A percentile compares a stretch with the other conserved stretches of the same genome.
Evolutionary conservation across 371 early-diverging fungal genomes (phyloP).

Genomic region (Rhizopus microsporus): DNA sequence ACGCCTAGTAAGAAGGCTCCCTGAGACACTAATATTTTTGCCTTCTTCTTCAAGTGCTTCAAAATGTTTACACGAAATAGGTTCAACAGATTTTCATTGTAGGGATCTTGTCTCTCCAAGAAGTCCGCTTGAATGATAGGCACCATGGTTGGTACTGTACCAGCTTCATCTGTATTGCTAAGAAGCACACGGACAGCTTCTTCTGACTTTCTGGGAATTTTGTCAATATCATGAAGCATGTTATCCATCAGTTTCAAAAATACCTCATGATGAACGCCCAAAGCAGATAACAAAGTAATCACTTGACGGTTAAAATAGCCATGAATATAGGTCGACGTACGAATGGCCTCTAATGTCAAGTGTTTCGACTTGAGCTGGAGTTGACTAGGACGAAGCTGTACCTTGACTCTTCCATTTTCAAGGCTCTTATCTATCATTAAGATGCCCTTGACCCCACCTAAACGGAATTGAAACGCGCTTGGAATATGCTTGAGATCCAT

Average conservation of each 20-base stretch:
- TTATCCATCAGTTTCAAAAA: slow-evolving; percentile 52
- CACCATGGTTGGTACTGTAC: slow-evolving; percentile 50
- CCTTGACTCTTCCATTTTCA: slow-evolving; percentile 29
- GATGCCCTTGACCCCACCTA: slow-evolving; percentile 86
- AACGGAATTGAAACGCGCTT: slow-evolving; percentile 79
- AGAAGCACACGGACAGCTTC: slow-evolving; percentile 51
- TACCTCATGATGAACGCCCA: slow-evolving; percentile 62
- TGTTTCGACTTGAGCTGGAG: slow-evolving; percentile 67
- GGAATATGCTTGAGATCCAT: slow-evolving; percentile 59
- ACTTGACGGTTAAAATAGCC: slow-evolving; percentile 76
- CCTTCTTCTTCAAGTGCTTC: slow-evolving; percentile 67
- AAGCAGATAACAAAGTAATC: slow-evolving; percentile 64
- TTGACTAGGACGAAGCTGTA: slow-evolving; percentile 69
- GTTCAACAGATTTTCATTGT: slow-evolving; percentile 55
- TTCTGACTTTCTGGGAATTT: slow-evolving; percentile 40
- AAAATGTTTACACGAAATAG: slow-evolving; percentile 54
- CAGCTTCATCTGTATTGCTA: slow-evolving; percentile 57
- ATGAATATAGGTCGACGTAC: slow-evolving; percentile 52
- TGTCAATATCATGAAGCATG: slow-evolving; percentile 48
- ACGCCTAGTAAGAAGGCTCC: slow-evolving; percentile 77
- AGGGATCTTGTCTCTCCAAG: slow-evolving; percentile 53
- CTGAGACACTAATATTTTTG: slow-evolving; percentile 66
- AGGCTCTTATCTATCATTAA: slow-evolving; percentile 40
- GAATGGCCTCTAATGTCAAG: slow-evolving; percentile 64
- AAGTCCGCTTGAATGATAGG: slow-evolving; percentile 63